Evolutionary conservation across 2,329 filamentous ascomycete species (phyloP), one percentile per base, ranked within the genome.

Genomic region (Stemphylium lycopersici): DNA sequence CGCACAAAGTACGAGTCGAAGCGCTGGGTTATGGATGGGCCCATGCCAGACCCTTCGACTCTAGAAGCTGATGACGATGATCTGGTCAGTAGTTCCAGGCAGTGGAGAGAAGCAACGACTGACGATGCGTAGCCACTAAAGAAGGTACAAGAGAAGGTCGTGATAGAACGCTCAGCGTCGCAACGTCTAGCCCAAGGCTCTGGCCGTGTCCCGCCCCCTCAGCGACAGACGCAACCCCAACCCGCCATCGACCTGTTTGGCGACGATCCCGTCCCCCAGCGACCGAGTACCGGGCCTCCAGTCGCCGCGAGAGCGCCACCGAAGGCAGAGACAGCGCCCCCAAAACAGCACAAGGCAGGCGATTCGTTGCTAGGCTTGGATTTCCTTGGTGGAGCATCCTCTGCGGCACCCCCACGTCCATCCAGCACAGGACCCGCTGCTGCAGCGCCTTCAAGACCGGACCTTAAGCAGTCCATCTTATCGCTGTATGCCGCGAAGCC

Each of bases 1-100:
- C 88, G 95, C 64, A 99, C 96, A 52, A 99, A 99, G 78, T 99
- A 99, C 77, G 95, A 99, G 76, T 90, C 95, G 48, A 98, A 96
- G 84, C 85, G 96, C 79, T 99, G 95, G 95, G 90, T 92, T n/a
- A 98, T 98, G 93, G 95, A 99, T 57, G 95, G 95, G 1, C 87
- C 87, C 4, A 93, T 96, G 72, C 96, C 96, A 4, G 92, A 98
- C 73, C 95, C 96, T n/a, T 84, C 90, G 3, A 90, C 90, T 1
- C 78, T 99, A 46, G 91, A 96, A 72, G 86, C 80, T 12, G 90
- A 91, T 13, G 92, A 87, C 48, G 93, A 97, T 68, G 92, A 98
- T 74, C 79, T 87, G 71, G 83, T 85, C 68, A 68, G 87, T 89
- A 13, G 82, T 4, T 71, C 4, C 16, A 20, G 16, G 31, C 13